Base-by-base conservation (phyloP, 2,329 filamentous ascomycete genomes). In the Apiospora aurea region DNA sequence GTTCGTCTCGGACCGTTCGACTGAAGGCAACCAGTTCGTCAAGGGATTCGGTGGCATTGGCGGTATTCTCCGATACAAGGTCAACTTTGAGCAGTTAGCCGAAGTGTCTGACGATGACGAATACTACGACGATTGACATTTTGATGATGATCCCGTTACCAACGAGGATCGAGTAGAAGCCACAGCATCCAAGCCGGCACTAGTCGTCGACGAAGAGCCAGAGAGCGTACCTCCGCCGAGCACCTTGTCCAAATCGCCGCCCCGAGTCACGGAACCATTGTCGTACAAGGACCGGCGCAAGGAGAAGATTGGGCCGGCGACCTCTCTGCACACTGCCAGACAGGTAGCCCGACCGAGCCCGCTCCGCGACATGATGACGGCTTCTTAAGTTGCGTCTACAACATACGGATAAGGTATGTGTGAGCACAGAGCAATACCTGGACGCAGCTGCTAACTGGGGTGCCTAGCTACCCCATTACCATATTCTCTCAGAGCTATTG, bases 1-100 rank as follows among this genome's bases (percentile, higher is more conserved):
- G 83, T 99, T 99, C 78, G 96, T 99, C 75, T 98, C 96, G 68
- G 97, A 99, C 83, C 93, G 95, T 76, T 98, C 96, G 73, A 97
- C 94, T 74, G 96, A 99, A 86, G 96, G 96, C 82, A 99, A 99
- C 86, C 96, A 99, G 87, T 99, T 99, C 85, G 96, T 99, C 80
- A 98, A 98, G 88, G 96, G 96, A 75, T 99, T 99, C 81, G 96
- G 96, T 92, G 96, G 96, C 81, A 97, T 99, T 79, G 96, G 96
- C 77, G 96, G 96, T 76, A 92, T 99, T 80, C 91, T 99, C 82
- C 95, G 96, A 78, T 99, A 99, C 91, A 98, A 98, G 88, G 94
- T 99, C 88, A 99, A 99, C 88, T 99, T 99, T 86, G 97, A 99
- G 86, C 97, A 99, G 85, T 90, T 99, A 84, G 93, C 93, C 84